These are phyloP conservation scores for Trichoderma gamsii DNA, from an alignment of 495 filamentous ascomycete genomes.

Conservation along the genomic window DNA sequence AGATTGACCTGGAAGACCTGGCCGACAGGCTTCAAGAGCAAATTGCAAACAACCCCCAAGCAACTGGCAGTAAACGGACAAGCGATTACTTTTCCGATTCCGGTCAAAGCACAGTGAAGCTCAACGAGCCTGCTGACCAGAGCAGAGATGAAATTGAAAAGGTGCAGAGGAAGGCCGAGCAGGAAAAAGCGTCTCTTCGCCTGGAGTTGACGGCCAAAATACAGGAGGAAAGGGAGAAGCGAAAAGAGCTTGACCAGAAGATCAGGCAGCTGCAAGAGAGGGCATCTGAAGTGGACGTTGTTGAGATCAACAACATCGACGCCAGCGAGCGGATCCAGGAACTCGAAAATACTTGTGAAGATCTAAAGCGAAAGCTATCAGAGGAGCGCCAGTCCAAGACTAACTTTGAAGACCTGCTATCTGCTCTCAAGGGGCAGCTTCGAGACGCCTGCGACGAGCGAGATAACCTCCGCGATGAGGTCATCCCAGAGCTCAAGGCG, in stretches of 20 bases:
- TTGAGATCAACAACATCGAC: constrained; percentile 40
- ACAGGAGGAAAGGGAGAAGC: constrained; percentile 71
- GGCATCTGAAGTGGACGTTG: constrained; percentile 52
- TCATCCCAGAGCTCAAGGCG: constrained; percentile 66
- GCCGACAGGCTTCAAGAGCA: constrained; percentile 81
- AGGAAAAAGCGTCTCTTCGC: constrained; percentile 82
- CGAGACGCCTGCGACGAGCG: constrained; percentile 78
- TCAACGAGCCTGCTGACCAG: constrained; percentile 54
- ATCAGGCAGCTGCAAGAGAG: constrained; percentile 73
- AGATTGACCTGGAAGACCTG: constrained; percentile 95
- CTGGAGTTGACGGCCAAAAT: constrained; percentile 75
- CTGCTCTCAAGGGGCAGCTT: constrained; percentile 74
- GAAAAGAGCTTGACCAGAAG: constrained; percentile 72
- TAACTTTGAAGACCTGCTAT: constrained; percentile 87
- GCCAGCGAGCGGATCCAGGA: constrained; percentile 57
- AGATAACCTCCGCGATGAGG: constrained; percentile 83
- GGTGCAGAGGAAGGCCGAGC: constrained; percentile 75
- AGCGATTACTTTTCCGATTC: constrained; percentile 99
- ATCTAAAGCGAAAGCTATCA: constrained; percentile 67
- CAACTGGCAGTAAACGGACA: constrained; percentile 62
- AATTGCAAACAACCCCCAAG: constrained; percentile 48
- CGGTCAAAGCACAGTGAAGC: constrained; percentile 74
- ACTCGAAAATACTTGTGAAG: constrained; percentile 73
- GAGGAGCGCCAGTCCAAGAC: constrained; percentile 86
- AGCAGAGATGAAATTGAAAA: constrained; percentile 79